These are phyloP conservation scores for Backusella sp. DNA, from an alignment of 192 early-diverging fungal species.

Conservation along the genomic window DNA sequence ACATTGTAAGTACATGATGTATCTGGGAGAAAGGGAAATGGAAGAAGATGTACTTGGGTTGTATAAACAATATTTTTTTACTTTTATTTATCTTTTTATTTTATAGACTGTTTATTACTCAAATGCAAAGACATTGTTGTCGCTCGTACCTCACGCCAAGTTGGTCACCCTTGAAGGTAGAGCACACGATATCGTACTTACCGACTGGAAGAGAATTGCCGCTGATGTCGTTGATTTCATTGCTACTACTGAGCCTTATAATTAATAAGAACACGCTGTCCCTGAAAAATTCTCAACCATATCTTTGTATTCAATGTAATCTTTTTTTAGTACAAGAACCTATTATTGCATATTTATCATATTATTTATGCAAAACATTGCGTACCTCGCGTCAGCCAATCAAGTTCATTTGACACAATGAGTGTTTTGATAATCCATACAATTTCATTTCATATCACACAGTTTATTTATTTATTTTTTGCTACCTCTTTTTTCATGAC, in stretches of 20 bases:
- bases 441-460: too few relatives aligned
- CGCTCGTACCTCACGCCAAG: constrained; percentile 25
- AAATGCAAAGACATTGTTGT: constrained; percentile 1
- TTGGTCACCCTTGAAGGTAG: constrained; percentile 16
- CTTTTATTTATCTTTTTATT: background rate
- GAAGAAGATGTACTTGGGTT: background rate
- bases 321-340: background rate
- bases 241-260: background rate
- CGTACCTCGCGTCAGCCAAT: too few relatives aligned
- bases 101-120: constrained; percentile 33
- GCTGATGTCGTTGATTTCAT: constrained; percentile 18
- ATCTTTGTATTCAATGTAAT: background rate
- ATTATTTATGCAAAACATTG: too few relatives aligned
- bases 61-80: background rate
- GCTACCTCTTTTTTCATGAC: too few relatives aligned
- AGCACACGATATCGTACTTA: constrained; percentile 36
- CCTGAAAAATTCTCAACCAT: background rate
- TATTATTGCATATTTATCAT: background rate
- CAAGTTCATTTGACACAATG: too few relatives aligned
- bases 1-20: constrained; percentile 14
- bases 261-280: background rate
- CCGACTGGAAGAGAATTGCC: constrained; percentile 14
- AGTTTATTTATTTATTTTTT: too few relatives aligned
- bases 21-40: background rate
- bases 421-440: too few relatives aligned